phyloP scores from a whole-genome alignment of 768 basidiomycete genomes.

The Amanita phalloides region DNA sequence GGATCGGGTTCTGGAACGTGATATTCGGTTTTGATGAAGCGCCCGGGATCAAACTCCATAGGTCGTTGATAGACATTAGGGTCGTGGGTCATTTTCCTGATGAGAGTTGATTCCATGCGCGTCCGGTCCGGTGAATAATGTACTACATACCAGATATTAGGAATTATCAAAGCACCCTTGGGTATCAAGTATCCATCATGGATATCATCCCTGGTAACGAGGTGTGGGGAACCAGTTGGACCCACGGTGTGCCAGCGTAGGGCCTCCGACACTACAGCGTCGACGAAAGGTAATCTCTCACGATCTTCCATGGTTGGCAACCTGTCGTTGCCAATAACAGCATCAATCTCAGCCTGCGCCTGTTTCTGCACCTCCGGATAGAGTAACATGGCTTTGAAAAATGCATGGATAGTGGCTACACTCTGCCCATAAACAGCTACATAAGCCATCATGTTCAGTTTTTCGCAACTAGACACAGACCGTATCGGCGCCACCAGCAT shows the following conservation, averaged over 20 bases:
- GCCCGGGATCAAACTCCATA: slow-evolving; percentile 32
- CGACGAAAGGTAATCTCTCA: slow-evolving; percentile 28
- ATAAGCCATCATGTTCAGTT: not conserved
- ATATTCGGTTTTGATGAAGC: slow-evolving; percentile 28
- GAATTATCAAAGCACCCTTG: slow-evolving; percentile 23
- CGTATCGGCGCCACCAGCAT: slow-evolving; percentile 16
- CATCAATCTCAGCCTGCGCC: slow-evolving; percentile 32
- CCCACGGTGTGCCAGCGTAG: too few species aligned
- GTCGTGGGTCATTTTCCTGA: slow-evolving; percentile 33
- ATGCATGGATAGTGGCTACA: slow-evolving; percentile 25
- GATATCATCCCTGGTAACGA: slow-evolving; percentile 29
- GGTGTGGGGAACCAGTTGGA: slow-evolving; percentile 25
- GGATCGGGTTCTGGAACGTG: slow-evolving; percentile 31
- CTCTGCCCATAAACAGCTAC: slow-evolving; percentile 17
- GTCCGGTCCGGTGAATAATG: not conserved
- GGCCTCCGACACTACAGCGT: slow-evolving; percentile 10
- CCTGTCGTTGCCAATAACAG: slow-evolving; percentile 26
- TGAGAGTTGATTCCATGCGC: not conserved
- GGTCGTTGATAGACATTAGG: slow-evolving; percentile 30
- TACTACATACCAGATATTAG: slow-evolving; percentile 21
- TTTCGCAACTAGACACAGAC: slow-evolving; percentile 2
- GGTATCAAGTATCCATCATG: slow-evolving; percentile 34
- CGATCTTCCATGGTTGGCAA: slow-evolving; percentile 30
- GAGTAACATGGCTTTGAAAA: slow-evolving; percentile 29
- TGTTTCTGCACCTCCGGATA: slow-evolving; percentile 26